Percentiles rank a stretch among this genome's conserved stretches.
These are phyloP conservation scores for Boletus barrowsii DNA, from an alignment of 768 basidiomycete genomes.

Conservation along the genomic window DNA sequence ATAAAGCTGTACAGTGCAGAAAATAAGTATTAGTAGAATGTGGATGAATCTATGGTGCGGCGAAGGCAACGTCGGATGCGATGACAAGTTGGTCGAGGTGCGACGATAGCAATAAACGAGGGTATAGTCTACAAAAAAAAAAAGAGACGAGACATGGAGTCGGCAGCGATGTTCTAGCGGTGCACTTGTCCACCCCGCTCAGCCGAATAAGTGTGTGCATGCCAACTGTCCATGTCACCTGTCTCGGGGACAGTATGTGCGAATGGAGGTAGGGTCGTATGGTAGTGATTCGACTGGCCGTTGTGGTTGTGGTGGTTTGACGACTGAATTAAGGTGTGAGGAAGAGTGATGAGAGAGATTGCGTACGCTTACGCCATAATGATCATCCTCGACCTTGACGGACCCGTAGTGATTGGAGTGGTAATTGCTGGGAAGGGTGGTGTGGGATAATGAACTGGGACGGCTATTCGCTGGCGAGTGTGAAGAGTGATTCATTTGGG, in stretches of 20 bases:
- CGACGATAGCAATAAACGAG: conserved; percentile 34
- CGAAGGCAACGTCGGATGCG: conserved; percentile 11
- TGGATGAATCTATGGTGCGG: conserved; percentile 28
- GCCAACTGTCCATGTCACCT: conserved; percentile 58
- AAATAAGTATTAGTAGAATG: conserved; percentile 35
- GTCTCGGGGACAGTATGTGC: conserved; percentile 38
- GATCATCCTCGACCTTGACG: conserved; percentile 70
- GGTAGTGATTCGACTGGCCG: conserved; percentile 39
- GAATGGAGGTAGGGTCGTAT: conserved; percentile 45
- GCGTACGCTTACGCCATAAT: conserved; percentile 45
- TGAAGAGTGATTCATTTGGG: conserved; percentile 60
- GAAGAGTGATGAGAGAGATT: background rate
- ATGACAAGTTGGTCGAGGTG: conserved; percentile 16
- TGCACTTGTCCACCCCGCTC: conserved; percentile 60
- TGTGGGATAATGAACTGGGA: conserved; percentile 38
- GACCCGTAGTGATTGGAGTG: conserved; percentile 47
- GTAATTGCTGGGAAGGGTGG: conserved; percentile 40
- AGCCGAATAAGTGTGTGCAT: conserved; percentile 52
- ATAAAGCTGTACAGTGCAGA: conserved; percentile 35
- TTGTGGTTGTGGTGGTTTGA: conserved; percentile 35
- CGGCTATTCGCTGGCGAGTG: conserved; percentile 51
- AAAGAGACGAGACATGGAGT: background rate
- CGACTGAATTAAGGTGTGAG: conserved; percentile 17
- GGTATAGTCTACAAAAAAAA: conserved; percentile 33
- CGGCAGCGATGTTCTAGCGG: conserved; percentile 38